A percentile compares a stretch with the other conserved stretches of the same genome.
These are phyloP conservation scores for Fusarium sp. DNA, from an alignment of 2,329 filamentous ascomycete genomes.

Conservation along the genomic window DNA sequence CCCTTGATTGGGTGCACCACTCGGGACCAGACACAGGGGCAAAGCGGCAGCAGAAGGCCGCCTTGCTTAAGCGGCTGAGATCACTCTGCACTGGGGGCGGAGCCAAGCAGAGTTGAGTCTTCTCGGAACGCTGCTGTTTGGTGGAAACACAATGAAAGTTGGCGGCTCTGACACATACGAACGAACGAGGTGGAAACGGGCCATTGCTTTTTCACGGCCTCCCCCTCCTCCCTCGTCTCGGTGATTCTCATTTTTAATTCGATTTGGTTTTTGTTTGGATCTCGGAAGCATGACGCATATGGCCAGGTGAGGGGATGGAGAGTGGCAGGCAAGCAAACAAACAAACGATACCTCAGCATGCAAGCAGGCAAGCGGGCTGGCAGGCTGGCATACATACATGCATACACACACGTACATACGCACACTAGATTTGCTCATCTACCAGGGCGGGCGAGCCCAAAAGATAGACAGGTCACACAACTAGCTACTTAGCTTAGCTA, in stretches of 20 bases:
- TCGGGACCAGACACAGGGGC: conserved; percentile 38
- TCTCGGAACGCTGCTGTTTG: conserved; percentile 24
- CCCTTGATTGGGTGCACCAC: conserved; percentile 73
- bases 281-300: conserved; percentile 23
- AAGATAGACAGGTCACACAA: conserved; percentile 22
- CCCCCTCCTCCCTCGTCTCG: too few relatives aligned
- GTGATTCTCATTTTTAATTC: too few relatives aligned
- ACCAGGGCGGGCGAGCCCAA: conserved; percentile 13
- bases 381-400: conserved; percentile 15
- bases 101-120: conserved; percentile 19
- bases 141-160: conserved; percentile 21
- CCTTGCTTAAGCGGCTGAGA: conserved; percentile 41
- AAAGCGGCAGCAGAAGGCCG: conserved; percentile 40
- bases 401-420: too few relatives aligned
- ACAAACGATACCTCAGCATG: neutral
- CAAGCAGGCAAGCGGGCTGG: conserved; percentile 23
- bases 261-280: conserved; percentile 25
- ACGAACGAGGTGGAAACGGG: neutral
- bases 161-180: conserved; percentile 19
- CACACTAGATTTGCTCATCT: conserved; percentile 5
- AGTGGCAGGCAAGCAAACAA: neutral
- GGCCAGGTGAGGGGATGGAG: conserved; percentile 2
- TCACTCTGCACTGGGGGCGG: conserved; percentile 29
- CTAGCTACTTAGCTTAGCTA: conserved; percentile 12
- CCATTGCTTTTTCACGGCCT: conserved; percentile 13